These are phyloP conservation scores for Solanum sitiens DNA, from an alignment of 257 asterid species.

Conservation along the genomic window DNA sequence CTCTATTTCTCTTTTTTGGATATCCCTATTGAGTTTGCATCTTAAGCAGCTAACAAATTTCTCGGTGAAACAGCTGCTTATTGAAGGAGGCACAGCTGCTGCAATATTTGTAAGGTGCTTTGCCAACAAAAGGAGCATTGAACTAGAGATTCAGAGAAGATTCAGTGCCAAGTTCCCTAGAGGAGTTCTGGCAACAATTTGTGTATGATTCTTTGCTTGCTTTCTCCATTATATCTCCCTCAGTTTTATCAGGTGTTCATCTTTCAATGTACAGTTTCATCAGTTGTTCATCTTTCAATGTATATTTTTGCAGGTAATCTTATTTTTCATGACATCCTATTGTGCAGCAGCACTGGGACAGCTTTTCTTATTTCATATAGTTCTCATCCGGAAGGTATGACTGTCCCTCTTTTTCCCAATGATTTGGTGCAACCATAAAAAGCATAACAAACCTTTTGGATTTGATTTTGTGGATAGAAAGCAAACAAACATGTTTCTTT, in stretches of 20 bases:
- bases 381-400: conserved; percentile 88
- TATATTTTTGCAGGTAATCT: conserved; percentile 34
- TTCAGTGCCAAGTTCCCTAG: conserved; percentile 61
- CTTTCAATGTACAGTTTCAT: not conserved
- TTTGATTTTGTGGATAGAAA: not conserved
- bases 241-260: not conserved
- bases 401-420: not conserved
- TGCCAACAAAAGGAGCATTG: conserved; percentile 56
- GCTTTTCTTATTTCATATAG: conserved; percentile 77
- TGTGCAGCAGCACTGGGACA: conserved; percentile 89
- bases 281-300: not conserved
- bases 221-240: not conserved
- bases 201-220: conserved; percentile 38
- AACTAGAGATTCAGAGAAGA: conserved; percentile 40
- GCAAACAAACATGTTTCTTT: not conserved
- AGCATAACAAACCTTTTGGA: not conserved
- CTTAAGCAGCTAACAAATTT: conserved; percentile 3
- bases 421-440: not conserved
- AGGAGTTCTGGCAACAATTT: conserved; percentile 66
- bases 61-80: conserved; percentile 46
- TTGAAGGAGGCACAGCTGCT: conserved; percentile 81
- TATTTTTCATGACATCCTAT: conserved; percentile 54
- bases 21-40: not conserved
- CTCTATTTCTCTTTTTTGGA: not conserved
- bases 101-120: conserved; percentile 91